Conservation (phyloP, 2,329 filamentous ascomycete genomes). For the Phialophora chinensis region DNA sequence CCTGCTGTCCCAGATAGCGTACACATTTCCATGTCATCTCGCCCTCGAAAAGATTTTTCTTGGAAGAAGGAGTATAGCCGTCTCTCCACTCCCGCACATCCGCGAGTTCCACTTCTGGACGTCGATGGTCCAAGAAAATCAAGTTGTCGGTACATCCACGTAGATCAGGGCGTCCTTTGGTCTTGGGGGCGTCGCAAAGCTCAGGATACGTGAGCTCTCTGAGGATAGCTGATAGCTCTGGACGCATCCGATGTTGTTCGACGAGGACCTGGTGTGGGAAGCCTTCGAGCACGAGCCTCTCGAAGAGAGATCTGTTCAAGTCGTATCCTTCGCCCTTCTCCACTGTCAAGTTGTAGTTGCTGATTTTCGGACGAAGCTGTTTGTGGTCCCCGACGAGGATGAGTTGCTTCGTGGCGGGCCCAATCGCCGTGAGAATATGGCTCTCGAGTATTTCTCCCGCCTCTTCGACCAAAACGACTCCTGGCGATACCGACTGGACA, state of each 20-base stretch:
- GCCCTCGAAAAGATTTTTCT: slow-evolving; percentile 66
- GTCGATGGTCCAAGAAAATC: slow-evolving; percentile 68
- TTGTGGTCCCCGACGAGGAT: slow-evolving; percentile 76
- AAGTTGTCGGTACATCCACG: slow-evolving; percentile 66
- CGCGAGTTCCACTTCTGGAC: slow-evolving; percentile 57
- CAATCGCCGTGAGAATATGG: slow-evolving; percentile 68
- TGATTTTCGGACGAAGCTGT: slow-evolving; percentile 72
- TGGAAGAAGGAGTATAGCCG: too few relatives aligned
- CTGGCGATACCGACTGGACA: too few relatives aligned
- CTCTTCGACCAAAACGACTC: slow-evolving; percentile 58
- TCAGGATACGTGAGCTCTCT: slow-evolving; percentile 66
- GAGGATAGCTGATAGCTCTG: slow-evolving; percentile 68
- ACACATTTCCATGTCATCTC: slow-evolving; percentile 70
- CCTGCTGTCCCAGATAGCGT: slow-evolving; percentile 72
- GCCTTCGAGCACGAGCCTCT: slow-evolving; percentile 61
- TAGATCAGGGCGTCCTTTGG: slow-evolving; percentile 54
- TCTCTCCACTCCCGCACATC: slow-evolving; percentile 57
- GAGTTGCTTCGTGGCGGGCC: slow-evolving; percentile 63
- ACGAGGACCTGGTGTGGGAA: too few relatives aligned
- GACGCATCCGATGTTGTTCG: slow-evolving; percentile 70
- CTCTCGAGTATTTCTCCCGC: slow-evolving; percentile 75
- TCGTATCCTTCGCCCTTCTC: slow-evolving; percentile 70
- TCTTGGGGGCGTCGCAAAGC: slow-evolving; percentile 62
- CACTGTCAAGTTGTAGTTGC: slow-evolving; percentile 64
- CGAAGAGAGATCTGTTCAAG: slow-evolving; percentile 72